phyloP scores from a whole-genome alignment of 169 alveolate genomes.

The Eimeria sp. region DNA sequence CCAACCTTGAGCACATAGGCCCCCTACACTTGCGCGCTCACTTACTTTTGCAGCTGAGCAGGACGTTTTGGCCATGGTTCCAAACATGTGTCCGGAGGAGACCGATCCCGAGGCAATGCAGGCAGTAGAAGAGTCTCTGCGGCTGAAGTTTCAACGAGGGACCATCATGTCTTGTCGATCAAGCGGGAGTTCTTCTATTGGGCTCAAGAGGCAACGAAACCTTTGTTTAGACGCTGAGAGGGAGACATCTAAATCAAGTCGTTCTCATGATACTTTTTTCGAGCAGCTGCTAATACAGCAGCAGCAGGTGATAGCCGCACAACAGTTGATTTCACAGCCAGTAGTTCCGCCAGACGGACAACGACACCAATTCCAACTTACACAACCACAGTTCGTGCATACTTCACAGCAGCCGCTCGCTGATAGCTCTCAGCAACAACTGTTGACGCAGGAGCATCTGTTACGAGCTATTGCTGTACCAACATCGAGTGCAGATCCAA shows the following conservation, averaged over 20 bases:
- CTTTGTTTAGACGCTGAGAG: conserved; percentile 5
- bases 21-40: neutral
- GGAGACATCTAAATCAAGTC: neutral
- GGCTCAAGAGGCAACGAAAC: conserved; percentile 45
- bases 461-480: conserved; percentile 2
- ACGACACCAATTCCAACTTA: conserved; percentile 1
- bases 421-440: conserved; percentile 11
- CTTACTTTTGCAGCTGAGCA: conserved; percentile 30
- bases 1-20: neutral
- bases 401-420: conserved; percentile 13
- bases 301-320: conserved; percentile 24
- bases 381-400: neutral
- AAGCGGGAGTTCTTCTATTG: neutral
- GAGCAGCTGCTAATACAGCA: conserved; percentile 33
- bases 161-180: conserved; percentile 21
- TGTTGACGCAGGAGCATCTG: conserved; percentile 43
- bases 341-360: neutral
- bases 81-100: conserved; percentile 49
- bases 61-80: conserved; percentile 66
- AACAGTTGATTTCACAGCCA: conserved; percentile 12
- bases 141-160: conserved; percentile 40
- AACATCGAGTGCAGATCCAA: neutral
- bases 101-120: conserved; percentile 50
- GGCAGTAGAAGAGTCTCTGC: conserved; percentile 50
- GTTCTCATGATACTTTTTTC: neutral